These are phyloP conservation scores for Psilocybe tampanensis DNA, from an alignment of 768 basidiomycete species.

Conservation along the genomic window DNA sequence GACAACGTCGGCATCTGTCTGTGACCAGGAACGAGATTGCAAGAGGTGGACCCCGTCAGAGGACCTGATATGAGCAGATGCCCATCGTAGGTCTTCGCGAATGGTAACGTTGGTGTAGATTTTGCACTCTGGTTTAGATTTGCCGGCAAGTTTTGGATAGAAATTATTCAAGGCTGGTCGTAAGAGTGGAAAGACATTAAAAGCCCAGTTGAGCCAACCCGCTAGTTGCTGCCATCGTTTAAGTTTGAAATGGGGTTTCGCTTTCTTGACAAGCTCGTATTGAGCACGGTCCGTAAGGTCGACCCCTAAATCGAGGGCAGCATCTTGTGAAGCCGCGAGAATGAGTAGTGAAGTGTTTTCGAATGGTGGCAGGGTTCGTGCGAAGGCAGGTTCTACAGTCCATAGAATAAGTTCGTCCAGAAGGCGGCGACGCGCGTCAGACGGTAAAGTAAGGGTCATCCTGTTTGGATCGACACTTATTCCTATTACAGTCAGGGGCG, in stretches of 20 bases:
- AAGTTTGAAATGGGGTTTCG: background rate
- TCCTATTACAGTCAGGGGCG: slow-evolving; percentile 37
- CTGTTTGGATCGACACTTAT: slow-evolving; percentile 33
- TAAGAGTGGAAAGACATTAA: slow-evolving; percentile 43
- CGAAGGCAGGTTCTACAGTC: background rate
- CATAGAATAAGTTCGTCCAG: background rate
- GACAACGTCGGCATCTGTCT: slow-evolving; percentile 17
- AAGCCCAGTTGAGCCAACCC: slow-evolving; percentile 41
- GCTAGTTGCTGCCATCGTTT: slow-evolving; percentile 25
- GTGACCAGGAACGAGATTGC: slow-evolving; percentile 14
- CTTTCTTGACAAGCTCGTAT: no score
- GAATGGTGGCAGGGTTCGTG: no score
- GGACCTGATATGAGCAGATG: slow-evolving; percentile 20
- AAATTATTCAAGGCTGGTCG: slow-evolving; percentile 31
- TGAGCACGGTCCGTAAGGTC: no score
- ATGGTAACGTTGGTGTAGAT: slow-evolving; percentile 33
- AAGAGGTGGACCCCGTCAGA: slow-evolving; percentile 27
- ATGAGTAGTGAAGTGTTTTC: no score
- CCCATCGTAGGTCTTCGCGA: slow-evolving; percentile 33
- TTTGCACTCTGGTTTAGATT: background rate
- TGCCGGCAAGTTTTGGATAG: slow-evolving; percentile 36
- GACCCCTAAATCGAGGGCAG: no score
- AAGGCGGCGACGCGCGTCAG: background rate
- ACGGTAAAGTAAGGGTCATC: slow-evolving; percentile 29
- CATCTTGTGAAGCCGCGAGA: no score